Evolutionary conservation across 202 grass and related monocot genomes (phyloP), one percentile per base, ranked within the genome.

Genomic region (Elaeis oleifera): DNA sequence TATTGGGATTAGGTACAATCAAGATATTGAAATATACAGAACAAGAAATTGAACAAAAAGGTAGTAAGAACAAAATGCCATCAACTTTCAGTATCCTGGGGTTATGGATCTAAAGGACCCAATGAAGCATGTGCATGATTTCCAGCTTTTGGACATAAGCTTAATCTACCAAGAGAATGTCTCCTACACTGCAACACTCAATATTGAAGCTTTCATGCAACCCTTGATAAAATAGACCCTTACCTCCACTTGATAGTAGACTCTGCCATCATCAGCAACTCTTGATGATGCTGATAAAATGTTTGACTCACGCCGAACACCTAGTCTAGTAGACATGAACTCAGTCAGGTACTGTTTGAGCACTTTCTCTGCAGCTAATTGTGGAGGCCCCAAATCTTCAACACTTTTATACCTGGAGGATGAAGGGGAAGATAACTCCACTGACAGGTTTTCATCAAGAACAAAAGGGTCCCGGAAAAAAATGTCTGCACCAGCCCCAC

Each of bases 241-340:
- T 64, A 91, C 88, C 82, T 89, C 90, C 29, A 96, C 90, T 79
- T 96, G 78, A 20, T 96, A 90, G 71, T 90, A 90, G 51, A 90
- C 69, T 62, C 39, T 83, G 39, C 88, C 92, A 60, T 97, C 82
- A 5, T 81, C 84, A 48, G 79, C 74, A 3, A 84, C 59, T 62
- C 79, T 85, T 8, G 88, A 80, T 3, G 53, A 72, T 4, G 84
- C 83, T 5, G 88, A 79, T 50, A 86, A 27, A 44, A 92, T 75
- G 58, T 84, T 91, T 5, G 88, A 97, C 57, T 91, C 80, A 0
- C 88, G 82, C 17, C 62, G 82, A 52, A 92, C 79, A 1, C 84
- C 88, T 27, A 86, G 68, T 58, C 88, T 82, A 7, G 88, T 91
- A 0, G 88, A 89, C 88, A 97, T 97, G 72, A 91, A 85, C 55